A percentile compares a stretch with the other conserved stretches of the same genome.
These are phyloP conservation scores for Pseudofabraea citricarpa DNA, from an alignment of 2,329 filamentous ascomycete genomes.

Conservation along the genomic window DNA sequence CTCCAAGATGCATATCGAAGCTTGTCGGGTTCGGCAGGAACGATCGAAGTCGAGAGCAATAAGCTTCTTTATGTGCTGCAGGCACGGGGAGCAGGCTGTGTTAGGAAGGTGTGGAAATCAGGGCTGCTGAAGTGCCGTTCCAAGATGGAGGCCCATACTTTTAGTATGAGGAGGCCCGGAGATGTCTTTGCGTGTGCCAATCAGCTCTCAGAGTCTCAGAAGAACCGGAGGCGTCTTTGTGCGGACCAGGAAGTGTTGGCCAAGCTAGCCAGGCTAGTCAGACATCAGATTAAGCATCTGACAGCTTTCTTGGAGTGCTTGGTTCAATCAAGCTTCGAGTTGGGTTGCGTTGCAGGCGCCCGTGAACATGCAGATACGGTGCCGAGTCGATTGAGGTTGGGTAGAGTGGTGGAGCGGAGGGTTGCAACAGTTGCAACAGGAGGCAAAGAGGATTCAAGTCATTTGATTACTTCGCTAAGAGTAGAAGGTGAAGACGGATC, in stretches of 20 bases:
- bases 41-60: conserved; percentile 6
- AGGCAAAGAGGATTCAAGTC: background rate
- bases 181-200: background rate
- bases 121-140: background rate
- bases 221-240: background rate
- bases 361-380: too few relatives aligned
- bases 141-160: too few relatives aligned
- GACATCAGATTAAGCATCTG: background rate
- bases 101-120: conserved; percentile 5
- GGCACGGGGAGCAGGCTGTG: background rate
- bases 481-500: background rate
- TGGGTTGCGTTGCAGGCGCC: too few relatives aligned
- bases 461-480: background rate
- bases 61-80: conserved; percentile 4
- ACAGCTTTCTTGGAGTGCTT: background rate
- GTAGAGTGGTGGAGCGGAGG: background rate
- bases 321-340: too few relatives aligned
- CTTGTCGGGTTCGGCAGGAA: background rate
- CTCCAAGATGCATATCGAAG: too few relatives aligned
- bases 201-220: too few relatives aligned
- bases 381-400: too few relatives aligned
- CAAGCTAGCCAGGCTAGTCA: background rate
- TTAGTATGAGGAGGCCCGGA: too few relatives aligned
- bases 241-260: background rate
- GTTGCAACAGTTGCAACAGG: background rate